A percentile compares a stretch with the other conserved stretches of the same genome.
phyloP scores from a whole-genome alignment of 257 asterid genomes.

The Echites panduratus region DNA sequence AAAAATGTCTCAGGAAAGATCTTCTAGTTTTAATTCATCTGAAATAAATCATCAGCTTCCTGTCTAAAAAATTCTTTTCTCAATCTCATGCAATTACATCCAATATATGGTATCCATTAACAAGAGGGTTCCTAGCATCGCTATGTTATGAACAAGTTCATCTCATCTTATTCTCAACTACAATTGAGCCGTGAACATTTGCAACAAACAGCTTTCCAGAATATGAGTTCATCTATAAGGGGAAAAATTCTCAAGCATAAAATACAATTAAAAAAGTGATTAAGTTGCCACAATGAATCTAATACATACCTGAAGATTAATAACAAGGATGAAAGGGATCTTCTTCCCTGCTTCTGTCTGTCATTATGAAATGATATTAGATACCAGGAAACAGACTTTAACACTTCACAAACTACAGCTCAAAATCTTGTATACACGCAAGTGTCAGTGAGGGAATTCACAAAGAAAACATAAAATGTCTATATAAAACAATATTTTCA shows the following conservation, averaged over 20 bases:
- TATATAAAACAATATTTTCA: not conserved
- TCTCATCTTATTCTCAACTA: not conserved
- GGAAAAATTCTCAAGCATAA: not conserved
- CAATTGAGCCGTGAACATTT: not conserved
- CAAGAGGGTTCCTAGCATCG: not conserved
- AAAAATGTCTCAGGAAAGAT: not conserved
- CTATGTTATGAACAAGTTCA: not conserved
- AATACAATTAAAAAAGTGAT: not conserved
- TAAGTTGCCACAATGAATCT: not conserved
- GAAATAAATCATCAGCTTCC: not conserved
- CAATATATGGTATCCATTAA: not conserved
- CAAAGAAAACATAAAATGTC: not conserved
- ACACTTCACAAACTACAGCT: not conserved
- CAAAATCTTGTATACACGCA: not conserved
- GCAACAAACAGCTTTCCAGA: not conserved
- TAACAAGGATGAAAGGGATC: constrained; percentile 68
- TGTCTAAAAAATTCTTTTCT: not conserved
- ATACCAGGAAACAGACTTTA: not conserved
- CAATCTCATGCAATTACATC: not conserved
- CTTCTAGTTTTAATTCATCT: not conserved
- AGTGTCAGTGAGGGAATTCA: not conserved
- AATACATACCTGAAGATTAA: constrained; percentile 77
- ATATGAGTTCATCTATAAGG: not conserved
- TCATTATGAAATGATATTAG: constrained; percentile 32
- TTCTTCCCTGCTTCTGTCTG: constrained; percentile 84